phyloP scores from a whole-genome alignment of 1,284 basidiomycete species.

The Thecaphora thlaspeos region DNA sequence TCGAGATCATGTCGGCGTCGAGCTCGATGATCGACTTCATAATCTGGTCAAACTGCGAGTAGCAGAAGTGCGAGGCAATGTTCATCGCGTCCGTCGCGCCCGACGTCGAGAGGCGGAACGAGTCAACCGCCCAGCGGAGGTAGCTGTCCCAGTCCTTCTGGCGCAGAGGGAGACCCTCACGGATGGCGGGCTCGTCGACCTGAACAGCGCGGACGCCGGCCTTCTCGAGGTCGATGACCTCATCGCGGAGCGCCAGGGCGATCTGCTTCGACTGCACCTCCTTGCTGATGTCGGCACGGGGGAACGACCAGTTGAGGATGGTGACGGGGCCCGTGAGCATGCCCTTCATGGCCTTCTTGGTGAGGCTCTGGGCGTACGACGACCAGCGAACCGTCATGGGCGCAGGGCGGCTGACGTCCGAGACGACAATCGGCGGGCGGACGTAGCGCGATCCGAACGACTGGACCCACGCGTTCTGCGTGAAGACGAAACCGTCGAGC shows the following conservation, averaged over 20 bases:
- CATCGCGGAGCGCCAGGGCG: conserved; percentile 95
- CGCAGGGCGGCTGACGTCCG: conserved; percentile 87
- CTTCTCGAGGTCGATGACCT: conserved; percentile 95
- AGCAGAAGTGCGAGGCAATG: conserved; percentile 58
- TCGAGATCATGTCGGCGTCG: conserved; percentile 98
- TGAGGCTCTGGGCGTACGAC: conserved; percentile 91
- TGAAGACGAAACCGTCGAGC: conserved; percentile 93
- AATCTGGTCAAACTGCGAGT: conserved; percentile 82
- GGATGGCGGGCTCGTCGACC: conserved; percentile 98
- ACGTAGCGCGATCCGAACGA: conserved; percentile 88
- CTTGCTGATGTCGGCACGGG: conserved; percentile 93
- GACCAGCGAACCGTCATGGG: conserved; percentile 99
- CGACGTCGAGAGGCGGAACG: conserved; percentile 55
- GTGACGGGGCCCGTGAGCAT: conserved; percentile 77
- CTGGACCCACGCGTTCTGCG: conserved; percentile 99
- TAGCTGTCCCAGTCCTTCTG: conserved; percentile 54
- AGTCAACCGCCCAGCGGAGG: conserved; percentile 57
- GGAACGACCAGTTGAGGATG: conserved; percentile 99
- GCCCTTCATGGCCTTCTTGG: conserved; percentile 96
- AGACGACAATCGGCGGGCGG: conserved; percentile 97
- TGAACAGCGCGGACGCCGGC: conserved; percentile 97
- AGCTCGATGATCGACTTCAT: conserved; percentile 96
- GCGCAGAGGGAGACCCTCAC: conserved; percentile 71
- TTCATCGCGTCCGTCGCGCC: conserved; percentile 54
- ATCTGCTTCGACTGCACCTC: conserved; percentile 98